Conservation (phyloP, 2,329 filamentous ascomycete genomes). For the Colletotrichum theobromicola region DNA sequence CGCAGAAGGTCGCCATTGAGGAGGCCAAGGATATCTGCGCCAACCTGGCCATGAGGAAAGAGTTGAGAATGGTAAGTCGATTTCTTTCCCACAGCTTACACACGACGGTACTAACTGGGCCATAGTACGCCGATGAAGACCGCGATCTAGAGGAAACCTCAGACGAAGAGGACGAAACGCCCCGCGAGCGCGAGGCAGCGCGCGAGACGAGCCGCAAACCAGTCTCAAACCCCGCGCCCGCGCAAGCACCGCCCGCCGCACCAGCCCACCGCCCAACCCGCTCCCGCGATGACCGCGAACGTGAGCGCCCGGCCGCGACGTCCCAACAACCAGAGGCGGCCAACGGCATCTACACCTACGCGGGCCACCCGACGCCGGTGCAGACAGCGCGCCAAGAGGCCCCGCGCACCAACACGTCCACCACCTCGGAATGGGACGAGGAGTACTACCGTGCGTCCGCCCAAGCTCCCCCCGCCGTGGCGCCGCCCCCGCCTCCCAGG, state of each 20-base stretch:
- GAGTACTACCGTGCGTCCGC: conserved; percentile 26
- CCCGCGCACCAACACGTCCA: not conserved
- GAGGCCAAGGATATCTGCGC: conserved; percentile 56
- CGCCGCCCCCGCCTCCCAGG: conserved; percentile 35
- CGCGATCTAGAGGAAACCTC: conserved; percentile 28
- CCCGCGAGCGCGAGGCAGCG: not conserved
- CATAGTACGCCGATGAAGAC: conserved; percentile 30
- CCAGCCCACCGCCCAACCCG: not conserved
- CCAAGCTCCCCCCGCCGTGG: conserved; percentile 11
- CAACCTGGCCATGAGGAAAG: conserved; percentile 56
- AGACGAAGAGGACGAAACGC: conserved; percentile 29
- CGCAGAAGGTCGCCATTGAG: conserved; percentile 55
- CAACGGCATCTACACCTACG: conserved; percentile 12
- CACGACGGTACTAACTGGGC: not conserved
- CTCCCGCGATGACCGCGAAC: conserved; percentile 8
- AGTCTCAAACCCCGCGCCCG: not conserved
- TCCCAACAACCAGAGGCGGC: not conserved
- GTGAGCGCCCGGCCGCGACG: not conserved
- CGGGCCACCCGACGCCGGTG: not conserved
- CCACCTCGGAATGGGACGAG: conserved; percentile 20
- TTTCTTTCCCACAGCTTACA: fast-evolving
- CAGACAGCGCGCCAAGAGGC: conserved; percentile 16
- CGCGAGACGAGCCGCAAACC: conserved; percentile 11
- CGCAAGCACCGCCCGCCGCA: not conserved
- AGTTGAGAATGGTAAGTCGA: conserved; percentile 39